Percentiles rank a stretch among this genome's conserved stretches.
phyloP scores from a whole-genome alignment of 306 rosid species.

The Begonia peltatifolia region DNA sequence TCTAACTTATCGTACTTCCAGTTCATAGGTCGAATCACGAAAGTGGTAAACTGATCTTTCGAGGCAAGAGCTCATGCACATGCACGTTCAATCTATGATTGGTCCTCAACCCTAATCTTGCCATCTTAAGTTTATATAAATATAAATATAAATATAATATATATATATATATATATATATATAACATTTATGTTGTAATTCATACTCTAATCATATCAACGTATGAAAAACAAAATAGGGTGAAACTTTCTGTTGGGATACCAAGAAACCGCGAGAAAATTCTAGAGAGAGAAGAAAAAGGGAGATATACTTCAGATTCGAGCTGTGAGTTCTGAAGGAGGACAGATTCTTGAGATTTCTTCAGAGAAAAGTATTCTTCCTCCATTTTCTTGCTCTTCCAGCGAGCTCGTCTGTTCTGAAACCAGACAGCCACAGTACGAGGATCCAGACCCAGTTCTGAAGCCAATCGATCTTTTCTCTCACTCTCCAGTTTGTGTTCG shows the following conservation, averaged over 20 bases:
- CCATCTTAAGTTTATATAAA: too few species aligned
- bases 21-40: constrained; percentile 4
- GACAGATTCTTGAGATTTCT: constrained; percentile 37
- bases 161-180: too few species aligned
- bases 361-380: constrained; percentile 54
- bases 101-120: too few species aligned
- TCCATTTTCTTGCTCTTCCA: constrained; percentile 95
- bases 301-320: constrained; percentile 49
- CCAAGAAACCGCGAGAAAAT: neutral
- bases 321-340: constrained; percentile 48
- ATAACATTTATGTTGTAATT: too few species aligned
- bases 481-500: constrained; percentile 77
- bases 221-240: too few species aligned
- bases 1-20: neutral
- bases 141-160: too few species aligned
- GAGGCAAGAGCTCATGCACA: constrained; percentile 56
- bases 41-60: constrained; percentile 26
- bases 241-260: too few species aligned
- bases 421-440: constrained; percentile 91
- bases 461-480: constrained; percentile 66
- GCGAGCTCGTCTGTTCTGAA: constrained; percentile 83
- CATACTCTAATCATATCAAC: too few species aligned
- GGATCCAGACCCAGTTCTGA: constrained; percentile 81
- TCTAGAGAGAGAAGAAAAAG: neutral
- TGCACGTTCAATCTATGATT: constrained; percentile 9